Conservation (phyloP, 2,329 filamentous ascomycete genomes). For the Diplodia intermedia region DNA sequence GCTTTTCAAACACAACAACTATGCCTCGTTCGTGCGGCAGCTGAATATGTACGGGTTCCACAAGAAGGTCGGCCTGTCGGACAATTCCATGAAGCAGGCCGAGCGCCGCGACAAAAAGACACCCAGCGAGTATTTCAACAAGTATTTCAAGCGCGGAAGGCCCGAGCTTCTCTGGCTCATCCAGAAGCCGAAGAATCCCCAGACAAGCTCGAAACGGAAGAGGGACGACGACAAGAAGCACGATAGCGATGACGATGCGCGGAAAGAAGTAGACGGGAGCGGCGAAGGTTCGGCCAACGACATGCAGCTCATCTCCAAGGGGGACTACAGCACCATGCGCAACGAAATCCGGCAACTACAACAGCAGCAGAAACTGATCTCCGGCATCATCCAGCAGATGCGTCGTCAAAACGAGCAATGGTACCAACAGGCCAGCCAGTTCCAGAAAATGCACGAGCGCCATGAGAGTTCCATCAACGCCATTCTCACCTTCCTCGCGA, state of each 20-base stretch:
- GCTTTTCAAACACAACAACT: slow-evolving; percentile 81
- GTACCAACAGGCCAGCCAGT: slow-evolving; percentile 84
- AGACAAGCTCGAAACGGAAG: slow-evolving; percentile 56
- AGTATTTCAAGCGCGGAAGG: slow-evolving; percentile 91
- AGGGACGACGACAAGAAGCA: slow-evolving; percentile 68
- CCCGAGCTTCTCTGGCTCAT: slow-evolving; percentile 95
- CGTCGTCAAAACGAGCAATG: slow-evolving; percentile 87
- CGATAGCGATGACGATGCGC: slow-evolving; percentile 72
- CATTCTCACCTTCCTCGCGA: slow-evolving; percentile 96
- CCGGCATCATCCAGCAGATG: slow-evolving; percentile 78
- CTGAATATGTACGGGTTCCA: slow-evolving; percentile 66
- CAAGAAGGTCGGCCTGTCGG: slow-evolving; percentile 73
- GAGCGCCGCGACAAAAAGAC: slow-evolving; percentile 98
- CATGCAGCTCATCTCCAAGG: slow-evolving; percentile 64
- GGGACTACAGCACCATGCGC: slow-evolving; percentile 78
- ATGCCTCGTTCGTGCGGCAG: slow-evolving; percentile 77
- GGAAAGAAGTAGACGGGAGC: slow-evolving; percentile 50
- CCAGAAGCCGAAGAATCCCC: slow-evolving; percentile 85
- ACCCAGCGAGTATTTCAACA: slow-evolving; percentile 97
- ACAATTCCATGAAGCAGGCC: slow-evolving; percentile 97
- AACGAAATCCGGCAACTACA: slow-evolving; percentile 83
- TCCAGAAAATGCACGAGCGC: slow-evolving; percentile 91
- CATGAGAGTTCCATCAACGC: slow-evolving; percentile 99
- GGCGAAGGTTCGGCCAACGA: slow-evolving; percentile 42
- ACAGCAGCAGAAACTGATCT: slow-evolving; percentile 85